Conservation (phyloP, 345 rosid genomes). For the Kernera saxatilis region DNA sequence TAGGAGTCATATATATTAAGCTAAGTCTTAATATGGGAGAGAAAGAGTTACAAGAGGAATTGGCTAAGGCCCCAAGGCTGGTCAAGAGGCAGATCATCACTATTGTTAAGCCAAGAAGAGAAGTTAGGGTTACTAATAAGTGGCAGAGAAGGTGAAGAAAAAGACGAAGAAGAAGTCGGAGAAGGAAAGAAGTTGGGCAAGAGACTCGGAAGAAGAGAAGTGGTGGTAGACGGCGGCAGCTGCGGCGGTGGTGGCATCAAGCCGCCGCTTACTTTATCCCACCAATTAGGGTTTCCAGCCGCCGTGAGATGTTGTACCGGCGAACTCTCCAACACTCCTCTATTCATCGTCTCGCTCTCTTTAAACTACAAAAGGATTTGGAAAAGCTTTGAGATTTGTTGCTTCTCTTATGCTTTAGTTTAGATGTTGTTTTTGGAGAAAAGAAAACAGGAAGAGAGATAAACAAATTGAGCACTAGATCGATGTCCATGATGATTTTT, state of each 20-base stretch:
- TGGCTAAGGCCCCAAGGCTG: conserved; percentile 63
- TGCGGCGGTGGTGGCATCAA: conserved; percentile 46
- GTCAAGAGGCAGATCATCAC: conserved; percentile 53
- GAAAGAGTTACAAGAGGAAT: conserved; percentile 50
- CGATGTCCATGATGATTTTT: background rate
- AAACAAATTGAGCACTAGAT: background rate
- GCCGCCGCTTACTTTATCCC: conserved; percentile 43
- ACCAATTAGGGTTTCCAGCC: conserved; percentile 73
- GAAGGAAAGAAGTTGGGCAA: conserved; percentile 40
- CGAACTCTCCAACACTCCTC: conserved; percentile 57
- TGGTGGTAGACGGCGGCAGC: conserved; percentile 27
- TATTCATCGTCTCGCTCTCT: conserved; percentile 25
- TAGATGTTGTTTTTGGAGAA: background rate
- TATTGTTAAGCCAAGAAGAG: conserved; percentile 48
- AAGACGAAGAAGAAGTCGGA: conserved; percentile 33
- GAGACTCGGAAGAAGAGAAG: conserved; percentile 33
- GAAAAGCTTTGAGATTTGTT: conserved; percentile 41
- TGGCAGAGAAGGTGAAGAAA: conserved; percentile 43
- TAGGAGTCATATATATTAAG: background rate
- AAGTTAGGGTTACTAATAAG: conserved; percentile 26
- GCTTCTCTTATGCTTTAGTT: conserved; percentile 35
- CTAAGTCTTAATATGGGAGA: background rate
- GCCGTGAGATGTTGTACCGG: conserved; percentile 62
- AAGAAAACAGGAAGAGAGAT: conserved; percentile 15
- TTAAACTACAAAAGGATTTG: conserved; percentile 35